These are phyloP conservation scores for Mucor mucedo DNA, from an alignment of 371 early-diverging fungal genomes.

Conservation along the genomic window DNA sequence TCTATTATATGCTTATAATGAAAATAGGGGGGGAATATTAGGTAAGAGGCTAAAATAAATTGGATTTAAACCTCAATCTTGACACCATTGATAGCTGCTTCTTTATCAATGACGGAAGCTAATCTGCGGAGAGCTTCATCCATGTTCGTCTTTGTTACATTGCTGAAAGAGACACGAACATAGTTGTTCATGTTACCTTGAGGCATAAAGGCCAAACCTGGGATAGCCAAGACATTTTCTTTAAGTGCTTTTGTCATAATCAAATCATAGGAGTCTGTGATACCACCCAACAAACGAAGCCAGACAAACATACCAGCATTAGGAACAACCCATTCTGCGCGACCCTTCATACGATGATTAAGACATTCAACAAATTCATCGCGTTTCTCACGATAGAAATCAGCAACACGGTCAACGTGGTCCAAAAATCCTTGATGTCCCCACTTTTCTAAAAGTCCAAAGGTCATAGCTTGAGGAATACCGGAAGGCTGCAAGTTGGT, in stretches of 20 bases:
- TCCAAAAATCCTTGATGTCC: conserved; percentile 69
- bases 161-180: conserved; percentile 70
- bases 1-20: not conserved
- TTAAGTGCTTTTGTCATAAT: conserved; percentile 70
- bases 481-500: conserved; percentile 81
- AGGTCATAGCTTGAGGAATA: conserved; percentile 69
- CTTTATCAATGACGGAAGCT: conserved; percentile 43
- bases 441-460: conserved; percentile 66
- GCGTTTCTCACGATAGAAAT: conserved; percentile 67
- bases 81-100: conserved; percentile 15
- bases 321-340: conserved; percentile 75
- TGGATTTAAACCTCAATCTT: conserved; percentile 7
- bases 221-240: conserved; percentile 75
- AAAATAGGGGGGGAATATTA: not conserved
- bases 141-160: conserved; percentile 66
- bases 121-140: conserved; percentile 66
- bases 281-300: conserved; percentile 68
- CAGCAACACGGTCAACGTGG: conserved; percentile 64
- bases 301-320: conserved; percentile 86
- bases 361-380: conserved; percentile 64
- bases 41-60: not conserved
- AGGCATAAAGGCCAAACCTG: conserved; percentile 59
- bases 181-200: conserved; percentile 28
- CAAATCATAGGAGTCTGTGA: conserved; percentile 69
- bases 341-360: conserved; percentile 59